Evolutionary conservation across 768 basidiomycete genomes (phyloP), one percentile per base, ranked within the genome.

Genomic region (Boletus rufocinnamomeus): DNA sequence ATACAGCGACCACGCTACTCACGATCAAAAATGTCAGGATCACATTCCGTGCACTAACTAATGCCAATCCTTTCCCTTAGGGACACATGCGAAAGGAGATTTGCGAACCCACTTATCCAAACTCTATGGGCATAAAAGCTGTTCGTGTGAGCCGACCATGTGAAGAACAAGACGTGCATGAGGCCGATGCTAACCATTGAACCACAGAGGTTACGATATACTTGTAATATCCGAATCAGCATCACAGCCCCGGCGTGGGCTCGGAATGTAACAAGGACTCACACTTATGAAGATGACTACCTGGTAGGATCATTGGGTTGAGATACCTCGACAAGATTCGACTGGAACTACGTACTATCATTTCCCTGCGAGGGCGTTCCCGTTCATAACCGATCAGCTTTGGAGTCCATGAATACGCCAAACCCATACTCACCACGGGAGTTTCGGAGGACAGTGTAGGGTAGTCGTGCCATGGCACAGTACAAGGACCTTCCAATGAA

Each of bases 41-140:
- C 19, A 47, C n/a, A 25, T 58, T 62, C 5, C n/a, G 37, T 28
- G 6, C 3, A 27, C 62, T 63, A 14, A 63, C 62, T 63, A 11
- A 16, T 13, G 27, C 28, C 17, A 34, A 13, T 2, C 19, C 4
- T 2, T 8, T 34, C 27, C 7, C 19, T 45, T 19, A n/a, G 11
- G 48, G 8, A 23, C 14, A 35, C 2, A 14, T 7, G 19, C 1
- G 2, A n/a, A n/a, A 40, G 17, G 5, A 37, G 17, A 10, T 9
- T 30, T 17, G 6, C 2, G 8, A 13, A 38, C 53, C 35, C 34
- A 63, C 62, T 63, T 54, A 63, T 63, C 60, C 60, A 63, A 10
- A 63, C 21, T 34, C 61, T 44, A 14, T 63, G 61, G 6, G 55
- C 54, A 23, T 53, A 63, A 28, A 62, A 63, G 5, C 60, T 63